phyloP scores from a whole-genome alignment of 768 basidiomycete species.

The Trametes cinnabarina region DNA sequence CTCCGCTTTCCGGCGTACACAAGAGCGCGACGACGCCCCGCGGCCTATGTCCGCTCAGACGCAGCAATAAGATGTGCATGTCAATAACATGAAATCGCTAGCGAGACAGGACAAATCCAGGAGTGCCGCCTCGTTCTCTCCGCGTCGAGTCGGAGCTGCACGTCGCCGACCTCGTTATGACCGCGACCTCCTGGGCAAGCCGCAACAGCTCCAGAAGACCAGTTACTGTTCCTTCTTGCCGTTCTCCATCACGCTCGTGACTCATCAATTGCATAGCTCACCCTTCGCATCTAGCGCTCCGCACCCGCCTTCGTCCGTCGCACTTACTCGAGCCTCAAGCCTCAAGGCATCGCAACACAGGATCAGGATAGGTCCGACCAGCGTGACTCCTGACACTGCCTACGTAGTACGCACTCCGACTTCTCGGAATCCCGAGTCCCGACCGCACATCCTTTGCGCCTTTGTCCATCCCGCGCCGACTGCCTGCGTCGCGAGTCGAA shows the following conservation, averaged over 20 bases:
- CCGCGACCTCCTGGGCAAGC: background rate
- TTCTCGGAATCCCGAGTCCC: background rate
- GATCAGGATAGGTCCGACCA: background rate
- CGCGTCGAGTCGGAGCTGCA: background rate
- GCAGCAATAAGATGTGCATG: too few species aligned
- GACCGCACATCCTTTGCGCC: background rate
- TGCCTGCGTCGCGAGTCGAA: too few species aligned
- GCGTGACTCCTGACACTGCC: background rate
- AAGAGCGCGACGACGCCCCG: background rate
- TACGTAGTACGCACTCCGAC: background rate
- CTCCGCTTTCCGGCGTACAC: background rate
- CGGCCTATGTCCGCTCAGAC: too few species aligned
- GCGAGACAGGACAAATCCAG: too few species aligned
- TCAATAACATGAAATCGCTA: too few species aligned
- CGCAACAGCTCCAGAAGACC: background rate
- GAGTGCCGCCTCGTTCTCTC: background rate
- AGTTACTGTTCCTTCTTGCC: background rate
- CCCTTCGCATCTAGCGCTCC: background rate
- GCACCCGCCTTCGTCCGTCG: too few species aligned
- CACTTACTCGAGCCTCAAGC: too few species aligned
- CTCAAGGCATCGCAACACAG: background rate
- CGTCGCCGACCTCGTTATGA: background rate
- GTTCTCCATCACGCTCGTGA: background rate
- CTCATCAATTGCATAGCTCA: background rate
- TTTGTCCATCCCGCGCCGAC: background rate